These are phyloP conservation scores for Boletus smithii DNA, from an alignment of 1,284 basidiomycete genomes.

Conservation along the genomic window DNA sequence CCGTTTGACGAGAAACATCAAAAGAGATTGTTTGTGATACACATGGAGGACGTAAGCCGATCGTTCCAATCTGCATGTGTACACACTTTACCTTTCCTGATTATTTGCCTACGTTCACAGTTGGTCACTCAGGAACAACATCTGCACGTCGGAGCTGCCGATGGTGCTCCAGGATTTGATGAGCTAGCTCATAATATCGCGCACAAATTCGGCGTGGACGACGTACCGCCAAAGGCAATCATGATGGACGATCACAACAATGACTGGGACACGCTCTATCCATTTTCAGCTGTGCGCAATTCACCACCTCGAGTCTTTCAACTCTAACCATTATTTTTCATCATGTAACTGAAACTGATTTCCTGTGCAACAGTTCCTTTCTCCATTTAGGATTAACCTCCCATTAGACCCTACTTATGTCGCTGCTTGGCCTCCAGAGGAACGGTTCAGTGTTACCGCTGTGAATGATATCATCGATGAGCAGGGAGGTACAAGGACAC, in stretches of 20 bases:
- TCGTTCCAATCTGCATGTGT: too few relatives aligned
- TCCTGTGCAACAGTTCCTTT: constrained; percentile 60
- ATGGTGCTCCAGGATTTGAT: constrained; percentile 76
- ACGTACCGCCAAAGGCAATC: constrained; percentile 43
- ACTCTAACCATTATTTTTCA: too few relatives aligned
- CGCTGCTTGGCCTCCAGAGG: constrained; percentile 47
- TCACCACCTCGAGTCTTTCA: not conserved
- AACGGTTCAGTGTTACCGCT: constrained; percentile 58
- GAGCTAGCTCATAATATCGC: constrained; percentile 63
- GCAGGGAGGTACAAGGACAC: constrained; percentile 60
- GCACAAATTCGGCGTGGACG: constrained; percentile 51
- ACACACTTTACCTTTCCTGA: not conserved
- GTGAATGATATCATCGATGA: constrained; percentile 59
- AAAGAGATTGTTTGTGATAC: constrained; percentile 82
- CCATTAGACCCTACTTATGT: constrained; percentile 48
- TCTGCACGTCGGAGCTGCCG: constrained; percentile 82
- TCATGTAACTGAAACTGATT: not conserved
- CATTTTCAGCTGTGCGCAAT: constrained; percentile 67
- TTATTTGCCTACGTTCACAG: constrained; percentile 41
- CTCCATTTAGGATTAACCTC: constrained; percentile 72
- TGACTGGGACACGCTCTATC: constrained; percentile 88
- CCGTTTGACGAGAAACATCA: constrained; percentile 88
- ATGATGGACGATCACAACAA: constrained; percentile 66
- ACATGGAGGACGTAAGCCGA: constrained; percentile 78
- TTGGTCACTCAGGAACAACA: constrained; percentile 71